Evolutionary conservation across 352 stramenopile genomes (phyloP).

Genomic region (Globisporangium alternatum): DNA sequence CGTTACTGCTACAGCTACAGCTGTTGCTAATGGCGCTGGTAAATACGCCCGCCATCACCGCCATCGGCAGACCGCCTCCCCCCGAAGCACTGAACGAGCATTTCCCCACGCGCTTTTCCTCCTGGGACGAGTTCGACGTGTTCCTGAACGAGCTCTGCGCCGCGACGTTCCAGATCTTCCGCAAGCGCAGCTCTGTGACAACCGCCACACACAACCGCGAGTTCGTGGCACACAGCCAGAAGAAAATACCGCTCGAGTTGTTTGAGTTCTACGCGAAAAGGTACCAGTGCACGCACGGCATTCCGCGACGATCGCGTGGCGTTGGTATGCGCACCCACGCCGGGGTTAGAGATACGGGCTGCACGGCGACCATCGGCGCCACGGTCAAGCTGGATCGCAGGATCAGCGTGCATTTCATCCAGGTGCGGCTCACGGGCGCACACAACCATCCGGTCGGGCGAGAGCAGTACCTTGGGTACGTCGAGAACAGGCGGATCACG

Average conservation of each 20-base stretch:
- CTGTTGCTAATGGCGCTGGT: too few relatives aligned
- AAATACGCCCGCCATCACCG: too few relatives aligned
- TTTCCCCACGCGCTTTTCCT: background rate
- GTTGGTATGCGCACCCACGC: background rate
- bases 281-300: constrained; percentile 9
- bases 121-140: constrained; percentile 48
- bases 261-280: constrained; percentile 1
- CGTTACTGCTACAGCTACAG: too few relatives aligned
- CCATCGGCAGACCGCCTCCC: background rate
- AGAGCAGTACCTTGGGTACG: constrained; percentile 13
- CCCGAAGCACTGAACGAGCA: background rate
- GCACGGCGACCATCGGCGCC: background rate
- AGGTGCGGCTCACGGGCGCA: background rate
- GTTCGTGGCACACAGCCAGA: background rate
- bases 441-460: constrained; percentile 12
- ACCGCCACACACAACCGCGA: background rate
- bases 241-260: background rate
- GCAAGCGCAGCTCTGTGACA: constrained; percentile 23
- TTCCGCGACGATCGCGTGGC: constrained; percentile 1
- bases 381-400: background rate
- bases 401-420: background rate
- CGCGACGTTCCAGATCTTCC: constrained; percentile 61
- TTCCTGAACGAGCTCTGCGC: constrained; percentile 47
- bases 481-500: constrained; percentile 7
- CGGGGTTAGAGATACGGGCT: constrained; percentile 4